phyloP scores from a whole-genome alignment of 169 alveolate species.

The Plasmodium chabaudi region DNA sequence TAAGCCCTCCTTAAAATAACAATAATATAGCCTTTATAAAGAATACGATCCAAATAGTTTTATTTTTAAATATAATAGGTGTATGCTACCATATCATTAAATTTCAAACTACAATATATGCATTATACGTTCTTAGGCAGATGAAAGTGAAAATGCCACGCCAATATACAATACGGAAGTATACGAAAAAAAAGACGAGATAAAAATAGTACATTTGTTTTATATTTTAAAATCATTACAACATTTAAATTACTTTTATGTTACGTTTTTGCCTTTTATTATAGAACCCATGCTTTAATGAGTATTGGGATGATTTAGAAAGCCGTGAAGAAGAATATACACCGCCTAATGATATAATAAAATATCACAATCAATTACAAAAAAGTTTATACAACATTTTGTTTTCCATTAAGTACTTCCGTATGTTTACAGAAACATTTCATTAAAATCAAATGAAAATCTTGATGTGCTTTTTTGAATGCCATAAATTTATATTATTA shows the following conservation, averaged over 20 bases:
- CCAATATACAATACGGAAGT: background rate
- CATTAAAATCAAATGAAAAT: background rate
- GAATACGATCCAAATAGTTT: background rate
- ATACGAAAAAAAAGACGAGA: background rate
- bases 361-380: conserved; percentile 30
- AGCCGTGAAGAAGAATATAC: conserved; percentile 48
- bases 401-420: conserved; percentile 68
- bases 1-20: background rate
- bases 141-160: background rate
- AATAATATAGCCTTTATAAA: background rate
- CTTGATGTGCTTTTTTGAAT: background rate
- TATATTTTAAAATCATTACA: background rate
- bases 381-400: conserved; percentile 54
- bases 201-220: background rate
- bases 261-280: background rate
- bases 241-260: background rate
- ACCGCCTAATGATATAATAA: conserved; percentile 54
- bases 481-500: background rate
- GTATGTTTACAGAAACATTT: conserved; percentile 27
- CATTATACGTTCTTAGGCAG: conserved; percentile 3
- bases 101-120: background rate
- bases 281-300: conserved; percentile 50
- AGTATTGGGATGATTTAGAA: conserved; percentile 50
- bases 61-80: background rate
- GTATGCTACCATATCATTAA: background rate